Base-by-base conservation (phyloP, 805 yeast species). In the Lachancea waltii region DNA sequence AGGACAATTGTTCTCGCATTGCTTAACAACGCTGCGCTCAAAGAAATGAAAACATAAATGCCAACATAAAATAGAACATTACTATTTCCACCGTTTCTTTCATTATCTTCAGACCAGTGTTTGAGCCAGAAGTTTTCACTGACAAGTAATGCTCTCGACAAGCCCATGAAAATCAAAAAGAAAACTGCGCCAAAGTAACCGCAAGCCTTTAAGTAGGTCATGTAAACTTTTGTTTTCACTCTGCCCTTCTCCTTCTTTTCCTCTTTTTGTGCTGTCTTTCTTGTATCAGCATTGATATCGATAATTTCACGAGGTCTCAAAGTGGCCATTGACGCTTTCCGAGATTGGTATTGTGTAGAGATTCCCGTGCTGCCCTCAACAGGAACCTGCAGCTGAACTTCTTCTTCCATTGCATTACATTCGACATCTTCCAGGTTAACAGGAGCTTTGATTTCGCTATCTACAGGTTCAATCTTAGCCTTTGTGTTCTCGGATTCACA, bases 261-360 rank as follows among this genome's bases (percentile, higher is more conserved):
- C 10, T 59, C 67, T 28, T 69, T 67, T 53, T 70, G 75, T 11
- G 72, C 68, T 3, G 77, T 69, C 35, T 53, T 59, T 34, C 55
- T 62, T 7, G 56, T 57, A 9, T 49, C 46, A 11, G 49, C 56
- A 21, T 50, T 44, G 9, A 48, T 39, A 27, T 56, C 56, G 9
- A 59, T 40, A 6, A 64, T 54, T 22, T 67, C 61, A 18, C 54
- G 48, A 46, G 70, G 67, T 26, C 63, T 67, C 51, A 79, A 73
- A 3, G 85, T 70, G 3, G 82, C 85, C 25, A 75, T 50, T 45
- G 84, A 76, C 0, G 89, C 85, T 42, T 79, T 70, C 46, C 84
- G 70, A 11, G 58, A 51, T 28, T 45, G 45, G 3, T 40, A 36
- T 6, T 36, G 44, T 3, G 36, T 38, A 14, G 28, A 17, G 3